Evolutionary conservation across 2,329 filamentous ascomycete genomes (phyloP), one percentile per base, ranked within the genome.

Genomic region (Claviceps digitariae): DNA sequence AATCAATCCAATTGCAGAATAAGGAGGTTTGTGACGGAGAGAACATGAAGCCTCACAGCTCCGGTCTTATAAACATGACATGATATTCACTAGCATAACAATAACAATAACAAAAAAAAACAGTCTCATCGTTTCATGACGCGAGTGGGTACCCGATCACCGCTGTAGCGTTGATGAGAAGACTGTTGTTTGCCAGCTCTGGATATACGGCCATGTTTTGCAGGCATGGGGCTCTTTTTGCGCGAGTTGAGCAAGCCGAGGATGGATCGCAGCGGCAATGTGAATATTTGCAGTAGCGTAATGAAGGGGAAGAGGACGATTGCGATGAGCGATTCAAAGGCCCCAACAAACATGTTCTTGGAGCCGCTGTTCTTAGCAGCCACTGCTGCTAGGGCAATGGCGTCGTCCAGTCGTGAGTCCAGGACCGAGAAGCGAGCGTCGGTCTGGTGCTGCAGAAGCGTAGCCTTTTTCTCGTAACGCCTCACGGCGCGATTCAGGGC

Each of bases 401-500:
- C 84, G 61, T 95, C 90, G 56, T 83, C 81, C 15, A 94, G 68
- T 38, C 85, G 77, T 0, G 74, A 72, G 58, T 95, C 86, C 4
- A 95, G 73, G 21, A 82, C 78, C 43, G 81, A 77, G 54, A 96
- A 79, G 25, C 86, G 80, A 9, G 82, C 78, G 58, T 95, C 89
- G 2, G 83, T 87, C 62, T 91, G 84, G 52, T 85, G 76, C 10
- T 86, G 78, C 29, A 90, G 78, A 8, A 90, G 74, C 0, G 84
- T 84, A 4, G 86, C 82, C 61, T 90, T 87, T 70, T 95, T 96
- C 71, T 97, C 91, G 62, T 95, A 95, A 38, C 89, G 82, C 21
- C 91, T 80, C 46, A 97, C 86, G 4, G 91, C 90, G 48, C 91
- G 83, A 61, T 90, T 93, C 34, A 97, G 73, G 0, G 89, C 87